These are phyloP conservation scores for Puccinia novopanici DNA, from an alignment of 1,284 basidiomycete genomes.

Conservation along the genomic window DNA sequence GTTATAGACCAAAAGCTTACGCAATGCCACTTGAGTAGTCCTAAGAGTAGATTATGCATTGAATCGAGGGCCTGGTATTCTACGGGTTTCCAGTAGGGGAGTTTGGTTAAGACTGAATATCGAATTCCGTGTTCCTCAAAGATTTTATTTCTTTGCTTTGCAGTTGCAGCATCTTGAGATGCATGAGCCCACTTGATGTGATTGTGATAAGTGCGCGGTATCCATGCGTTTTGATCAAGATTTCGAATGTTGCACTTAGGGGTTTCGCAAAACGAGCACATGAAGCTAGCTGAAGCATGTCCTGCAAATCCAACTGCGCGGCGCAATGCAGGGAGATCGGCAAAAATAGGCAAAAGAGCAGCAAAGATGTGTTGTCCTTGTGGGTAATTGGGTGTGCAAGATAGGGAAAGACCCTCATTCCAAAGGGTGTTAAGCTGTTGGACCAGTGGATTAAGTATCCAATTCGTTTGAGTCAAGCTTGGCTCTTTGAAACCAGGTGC, in stretches of 20 bases:
- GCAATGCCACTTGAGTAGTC: conserved; percentile 26
- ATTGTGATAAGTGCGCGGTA: not conserved
- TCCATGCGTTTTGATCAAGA: conserved; percentile 2
- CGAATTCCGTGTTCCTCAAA: conserved; percentile 16
- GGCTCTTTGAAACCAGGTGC: conserved; percentile 57
- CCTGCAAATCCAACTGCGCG: conserved; percentile 42
- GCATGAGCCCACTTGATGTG: conserved; percentile 18
- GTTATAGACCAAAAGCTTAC: conserved; percentile 13
- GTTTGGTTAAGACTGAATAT: conserved; percentile 21
- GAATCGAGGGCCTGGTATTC: conserved; percentile 26
- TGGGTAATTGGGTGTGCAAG: not conserved
- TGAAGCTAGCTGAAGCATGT: not conserved
- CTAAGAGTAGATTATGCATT: conserved; percentile 42
- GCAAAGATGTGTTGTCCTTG: not conserved
- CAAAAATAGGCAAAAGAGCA: conserved; percentile 33
- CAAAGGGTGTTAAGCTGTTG: conserved; percentile 57
- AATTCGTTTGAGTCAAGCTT: conserved; percentile 55
- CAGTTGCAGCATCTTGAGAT: not conserved
- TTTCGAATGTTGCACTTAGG: conserved; percentile 8
- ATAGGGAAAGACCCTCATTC: conserved; percentile 55
- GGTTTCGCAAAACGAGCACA: conserved; percentile 50
- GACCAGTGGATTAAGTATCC: conserved; percentile 57
- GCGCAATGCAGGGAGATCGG: conserved; percentile 50
- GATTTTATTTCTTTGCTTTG: not conserved
- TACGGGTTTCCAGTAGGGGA: conserved; percentile 20